Conservation (phyloP, 2,329 filamentous ascomycete genomes). For the Fusarium phyllophilum region DNA sequence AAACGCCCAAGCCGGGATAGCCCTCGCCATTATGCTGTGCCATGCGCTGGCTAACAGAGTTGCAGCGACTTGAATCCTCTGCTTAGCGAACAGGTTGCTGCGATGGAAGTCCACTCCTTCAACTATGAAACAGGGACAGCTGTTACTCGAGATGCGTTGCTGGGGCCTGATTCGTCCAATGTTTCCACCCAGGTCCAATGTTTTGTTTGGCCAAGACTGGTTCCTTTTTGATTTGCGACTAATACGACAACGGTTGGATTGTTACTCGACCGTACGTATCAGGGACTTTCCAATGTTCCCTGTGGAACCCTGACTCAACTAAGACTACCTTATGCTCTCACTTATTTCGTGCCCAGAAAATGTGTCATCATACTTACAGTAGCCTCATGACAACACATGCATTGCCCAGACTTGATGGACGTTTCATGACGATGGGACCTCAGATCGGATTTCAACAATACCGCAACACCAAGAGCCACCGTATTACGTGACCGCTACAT, state of each 20-base stretch:
- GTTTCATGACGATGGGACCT: constrained; percentile 35
- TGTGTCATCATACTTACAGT: constrained; percentile 33
- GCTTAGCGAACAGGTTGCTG: constrained; percentile 7
- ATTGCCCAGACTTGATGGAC: constrained; percentile 22
- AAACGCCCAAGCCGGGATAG: constrained; percentile 19
- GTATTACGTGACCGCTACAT: constrained; percentile 16
- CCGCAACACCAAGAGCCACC: constrained; percentile 11
- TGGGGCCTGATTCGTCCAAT: constrained; percentile 27
- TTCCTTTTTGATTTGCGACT: constrained; percentile 9
- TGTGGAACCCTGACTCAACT: constrained; percentile 28
- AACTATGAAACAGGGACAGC: constrained; percentile 32
- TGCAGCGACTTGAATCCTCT: constrained; percentile 9
- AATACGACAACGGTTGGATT: constrained; percentile 6
- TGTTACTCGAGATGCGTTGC: constrained; percentile 19
- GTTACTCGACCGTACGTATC: background rate
- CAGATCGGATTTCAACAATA: constrained; percentile 8
- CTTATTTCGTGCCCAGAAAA: constrained; percentile 19
- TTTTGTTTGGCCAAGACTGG: constrained; percentile 14
- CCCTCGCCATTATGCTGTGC: constrained; percentile 21
- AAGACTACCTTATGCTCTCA: background rate
- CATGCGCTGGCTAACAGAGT: constrained; percentile 22
- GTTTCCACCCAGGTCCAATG: constrained; percentile 27
- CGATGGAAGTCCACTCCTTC: background rate
- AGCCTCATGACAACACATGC: constrained; percentile 35
- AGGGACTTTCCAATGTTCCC: constrained; percentile 7